Evolutionary conservation across 495 filamentous ascomycete species (phyloP), one percentile per base, ranked within the genome.

Genomic region (Penicillium alfredii): DNA sequence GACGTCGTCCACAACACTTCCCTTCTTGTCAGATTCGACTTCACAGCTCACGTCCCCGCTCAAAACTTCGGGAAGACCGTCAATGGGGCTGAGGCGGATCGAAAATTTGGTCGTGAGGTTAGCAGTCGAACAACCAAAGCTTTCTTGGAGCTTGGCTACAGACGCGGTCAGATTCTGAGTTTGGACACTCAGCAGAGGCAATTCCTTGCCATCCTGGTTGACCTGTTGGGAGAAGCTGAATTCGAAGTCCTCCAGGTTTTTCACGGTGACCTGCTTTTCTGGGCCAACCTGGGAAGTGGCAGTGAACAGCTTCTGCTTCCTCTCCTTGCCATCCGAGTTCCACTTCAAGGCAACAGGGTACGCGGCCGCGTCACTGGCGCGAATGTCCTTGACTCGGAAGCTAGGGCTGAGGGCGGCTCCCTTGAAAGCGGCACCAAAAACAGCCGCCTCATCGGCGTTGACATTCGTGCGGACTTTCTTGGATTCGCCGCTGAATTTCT

Each of bases 361-460:
- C 11, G 62, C 62, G 21, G 87, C 79, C 10, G 66, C 73, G 41
- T 99, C 92, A 35, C 63, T 74, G 28, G 82, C 74, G 35, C 83
- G 73, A 42, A 99, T 97, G 49, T 97, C 93, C 71, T 95, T 99
- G 50, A 99, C 93, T 33, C 85, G 80, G 74, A 99, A 99, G 53
- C 80, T 88, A 22, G 89, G 87, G 61, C 84, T 93, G 32, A 97
- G 72, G 42, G 81, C 81, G 30, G 93, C 93, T 18, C 83, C 93
- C 55, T 87, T 86, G 72, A 97, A 97, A 12, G 86, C 88, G 33
- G 93, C 93, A 46, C 93, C 93, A 61, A 99, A 94, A 10, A 94
- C 92, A 31, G 93, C 92, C 10, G 93, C 79, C 65, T 99, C 93
- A 58, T 99, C 93, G 17, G 89, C 82, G 62, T 99, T 99, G 48